Percentiles rank a stretch among this genome's conserved stretches.
Evolutionary conservation across 495 filamentous ascomycete genomes (phyloP).

Genomic region (Penicillium soppii): DNA sequence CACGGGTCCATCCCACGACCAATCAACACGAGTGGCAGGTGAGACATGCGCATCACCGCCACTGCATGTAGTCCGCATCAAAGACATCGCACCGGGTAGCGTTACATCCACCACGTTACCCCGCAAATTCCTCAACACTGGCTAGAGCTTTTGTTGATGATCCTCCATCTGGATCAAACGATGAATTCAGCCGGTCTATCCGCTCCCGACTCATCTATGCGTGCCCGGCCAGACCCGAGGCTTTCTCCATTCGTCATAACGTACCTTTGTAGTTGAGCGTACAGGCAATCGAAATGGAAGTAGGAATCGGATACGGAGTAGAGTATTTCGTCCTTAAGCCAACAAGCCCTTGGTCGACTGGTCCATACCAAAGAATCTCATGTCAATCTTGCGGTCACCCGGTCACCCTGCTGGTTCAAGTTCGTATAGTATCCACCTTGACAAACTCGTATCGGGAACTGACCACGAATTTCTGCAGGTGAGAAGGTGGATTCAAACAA

Average conservation of each 20-base stretch:
- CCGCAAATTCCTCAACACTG: slow-evolving; percentile 9
- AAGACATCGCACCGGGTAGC: slow-evolving; percentile 16
- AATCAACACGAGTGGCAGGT: slow-evolving; percentile 19
- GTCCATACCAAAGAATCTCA: too few species aligned
- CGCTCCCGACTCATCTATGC: slow-evolving; percentile 3
- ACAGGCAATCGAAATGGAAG: too few species aligned
- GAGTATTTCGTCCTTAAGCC: too few species aligned
- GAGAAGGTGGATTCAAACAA: too few species aligned
- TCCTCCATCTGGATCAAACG: slow-evolving; percentile 8
- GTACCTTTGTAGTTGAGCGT: too few species aligned
- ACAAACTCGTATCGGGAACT: too few species aligned
- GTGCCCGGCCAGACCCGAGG: slow-evolving; percentile 1
- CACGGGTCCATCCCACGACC: slow-evolving; percentile 5
- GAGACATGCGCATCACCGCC: slow-evolving; percentile 28
- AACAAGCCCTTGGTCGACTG: too few species aligned
- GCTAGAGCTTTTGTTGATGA: slow-evolving; percentile 9
- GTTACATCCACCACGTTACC: slow-evolving; percentile 19
- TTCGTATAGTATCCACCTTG: too few species aligned
- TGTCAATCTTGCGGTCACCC: too few species aligned
- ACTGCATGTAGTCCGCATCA: slow-evolving; percentile 16
- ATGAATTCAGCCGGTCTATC: slow-evolving; percentile 9
- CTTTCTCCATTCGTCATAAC: slow-evolving; percentile 1
- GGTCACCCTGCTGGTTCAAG: too few species aligned
- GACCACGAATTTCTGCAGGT: too few species aligned
- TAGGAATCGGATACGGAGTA: too few species aligned